These are phyloP conservation scores for Chrysoporthe austroafricana DNA, from an alignment of 2,329 filamentous ascomycete species.

Conservation along the genomic window DNA sequence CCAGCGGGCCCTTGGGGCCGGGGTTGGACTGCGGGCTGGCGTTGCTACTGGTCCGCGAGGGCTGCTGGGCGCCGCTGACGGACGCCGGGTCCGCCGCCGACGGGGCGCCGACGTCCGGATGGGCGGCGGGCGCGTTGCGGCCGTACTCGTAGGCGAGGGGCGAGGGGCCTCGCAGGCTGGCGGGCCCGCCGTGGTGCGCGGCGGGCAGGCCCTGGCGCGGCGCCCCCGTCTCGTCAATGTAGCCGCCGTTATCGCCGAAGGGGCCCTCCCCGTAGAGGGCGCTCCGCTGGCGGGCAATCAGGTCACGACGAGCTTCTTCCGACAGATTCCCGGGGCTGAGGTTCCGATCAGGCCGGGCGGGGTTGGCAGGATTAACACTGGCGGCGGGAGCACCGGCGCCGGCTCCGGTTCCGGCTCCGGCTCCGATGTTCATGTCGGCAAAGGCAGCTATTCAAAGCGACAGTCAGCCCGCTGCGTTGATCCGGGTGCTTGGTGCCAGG, in stretches of 20 bases:
- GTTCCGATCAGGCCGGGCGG: constrained; percentile 69
- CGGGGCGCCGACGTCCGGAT: constrained; percentile 55
- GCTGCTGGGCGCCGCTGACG: constrained; percentile 55
- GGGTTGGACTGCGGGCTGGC: constrained; percentile 78
- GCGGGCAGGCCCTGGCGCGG: constrained; percentile 69
- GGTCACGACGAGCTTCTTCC: constrained; percentile 92
- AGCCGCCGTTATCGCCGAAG: constrained; percentile 69
- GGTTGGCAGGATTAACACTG: constrained; percentile 52
- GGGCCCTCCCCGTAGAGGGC: constrained; percentile 83
- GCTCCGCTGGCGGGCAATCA: constrained; percentile 94
- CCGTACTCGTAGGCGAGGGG: constrained; percentile 75
- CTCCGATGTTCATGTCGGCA: constrained; percentile 46
- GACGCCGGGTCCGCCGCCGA: constrained; percentile 45
- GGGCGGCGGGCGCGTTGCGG: constrained; percentile 47
- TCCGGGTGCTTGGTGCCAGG: constrained; percentile 15
- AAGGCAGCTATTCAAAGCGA: constrained; percentile 52
- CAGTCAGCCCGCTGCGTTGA: constrained; percentile 35
- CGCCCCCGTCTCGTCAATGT: constrained; percentile 69
- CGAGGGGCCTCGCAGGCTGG: constrained; percentile 74
- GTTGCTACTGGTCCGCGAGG: constrained; percentile 79
- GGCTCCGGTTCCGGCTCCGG: constrained; percentile 41
- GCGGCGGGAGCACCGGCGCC: constrained; percentile 25
- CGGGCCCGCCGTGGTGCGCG: constrained; percentile 59
- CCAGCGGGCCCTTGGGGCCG: constrained; percentile 63
- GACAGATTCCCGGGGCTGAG: constrained; percentile 84